Percentiles rank a stretch among this genome's conserved stretches.
Conservation (phyloP, 2,329 filamentous ascomycete species). For the Alternaria angustiovoidea region DNA sequence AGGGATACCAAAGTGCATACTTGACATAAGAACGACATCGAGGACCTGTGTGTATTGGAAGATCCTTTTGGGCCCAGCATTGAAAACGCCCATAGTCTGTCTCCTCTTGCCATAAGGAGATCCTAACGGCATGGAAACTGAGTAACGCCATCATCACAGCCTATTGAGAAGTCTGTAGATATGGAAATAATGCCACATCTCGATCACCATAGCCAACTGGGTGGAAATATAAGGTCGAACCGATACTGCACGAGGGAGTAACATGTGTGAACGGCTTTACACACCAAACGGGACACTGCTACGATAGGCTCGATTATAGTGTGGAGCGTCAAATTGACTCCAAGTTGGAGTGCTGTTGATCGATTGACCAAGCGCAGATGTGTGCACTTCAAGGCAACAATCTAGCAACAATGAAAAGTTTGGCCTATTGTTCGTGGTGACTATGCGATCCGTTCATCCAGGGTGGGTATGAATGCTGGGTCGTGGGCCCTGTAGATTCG, state of each 20-base stretch:
- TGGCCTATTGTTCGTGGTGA: not conserved
- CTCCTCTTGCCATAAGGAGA: not conserved
- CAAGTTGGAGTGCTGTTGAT: not conserved
- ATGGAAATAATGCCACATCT: not conserved
- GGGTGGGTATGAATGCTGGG: slow-evolving; percentile 27
- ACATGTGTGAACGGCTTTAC: not conserved
- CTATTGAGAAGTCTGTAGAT: not conserved
- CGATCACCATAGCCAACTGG: not conserved
- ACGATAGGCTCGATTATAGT: not conserved
- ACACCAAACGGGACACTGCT: not conserved
- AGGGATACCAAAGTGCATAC: not conserved
- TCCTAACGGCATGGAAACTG: not conserved
- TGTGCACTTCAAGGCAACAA: not conserved
- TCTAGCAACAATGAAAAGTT: not conserved
- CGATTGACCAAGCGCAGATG: not conserved
- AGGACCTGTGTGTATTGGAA: not conserved
- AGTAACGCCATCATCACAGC: not conserved
- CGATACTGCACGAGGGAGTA: not conserved
- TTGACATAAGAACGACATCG: not conserved
- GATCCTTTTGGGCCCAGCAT: not conserved
- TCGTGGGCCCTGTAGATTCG: slow-evolving; percentile 24
- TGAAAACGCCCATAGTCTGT: not conserved
- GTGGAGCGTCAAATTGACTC: not conserved
- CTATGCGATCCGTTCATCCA: slow-evolving; percentile 12
- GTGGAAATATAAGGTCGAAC: not conserved